Evolutionary conservation across 257 asterid species (phyloP).

Genomic region (Lycium ferocissimum): DNA sequence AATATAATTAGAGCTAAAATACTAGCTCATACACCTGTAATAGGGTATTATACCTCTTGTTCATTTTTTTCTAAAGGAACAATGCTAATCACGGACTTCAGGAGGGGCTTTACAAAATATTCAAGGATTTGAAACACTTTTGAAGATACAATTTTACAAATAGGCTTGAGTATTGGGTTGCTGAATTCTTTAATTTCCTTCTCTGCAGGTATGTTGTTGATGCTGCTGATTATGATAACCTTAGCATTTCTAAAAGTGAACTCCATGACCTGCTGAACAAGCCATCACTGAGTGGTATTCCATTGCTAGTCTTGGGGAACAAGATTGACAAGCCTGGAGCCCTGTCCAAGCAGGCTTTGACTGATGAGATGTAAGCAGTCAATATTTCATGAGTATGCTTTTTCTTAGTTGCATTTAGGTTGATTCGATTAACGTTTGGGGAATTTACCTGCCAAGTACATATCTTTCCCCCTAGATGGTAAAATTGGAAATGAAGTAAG

Average conservation of each 20-base stretch:
- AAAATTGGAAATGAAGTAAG: neutral
- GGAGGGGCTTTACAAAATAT: neutral
- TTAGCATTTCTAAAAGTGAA: conserved; percentile 76
- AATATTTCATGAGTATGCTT: neutral
- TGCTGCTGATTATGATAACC: conserved; percentile 92
- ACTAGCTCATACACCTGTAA: too few relatives aligned
- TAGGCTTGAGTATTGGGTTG: neutral
- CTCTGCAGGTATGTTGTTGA: conserved; percentile 86
- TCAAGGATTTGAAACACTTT: neutral
- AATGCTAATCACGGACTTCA: neutral
- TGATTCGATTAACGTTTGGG: neutral
- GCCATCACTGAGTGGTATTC: conserved; percentile 85
- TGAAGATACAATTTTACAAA: neutral
- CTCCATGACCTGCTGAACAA: conserved; percentile 90
- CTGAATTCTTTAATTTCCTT: conserved; percentile 10
- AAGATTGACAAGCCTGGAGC: conserved; percentile 88
- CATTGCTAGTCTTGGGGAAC: conserved; percentile 91
- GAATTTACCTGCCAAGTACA: neutral
- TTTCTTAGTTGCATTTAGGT: neutral
- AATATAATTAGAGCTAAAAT: too few relatives aligned
- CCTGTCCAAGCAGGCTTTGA: conserved; percentile 77
- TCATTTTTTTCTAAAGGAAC: neutral
- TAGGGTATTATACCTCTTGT: too few relatives aligned
- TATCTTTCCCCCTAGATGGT: neutral
- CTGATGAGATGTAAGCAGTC: conserved; percentile 81